Conservation (phyloP, 2,329 filamentous ascomycete genomes). For the Claviceps cyperi region DNA sequence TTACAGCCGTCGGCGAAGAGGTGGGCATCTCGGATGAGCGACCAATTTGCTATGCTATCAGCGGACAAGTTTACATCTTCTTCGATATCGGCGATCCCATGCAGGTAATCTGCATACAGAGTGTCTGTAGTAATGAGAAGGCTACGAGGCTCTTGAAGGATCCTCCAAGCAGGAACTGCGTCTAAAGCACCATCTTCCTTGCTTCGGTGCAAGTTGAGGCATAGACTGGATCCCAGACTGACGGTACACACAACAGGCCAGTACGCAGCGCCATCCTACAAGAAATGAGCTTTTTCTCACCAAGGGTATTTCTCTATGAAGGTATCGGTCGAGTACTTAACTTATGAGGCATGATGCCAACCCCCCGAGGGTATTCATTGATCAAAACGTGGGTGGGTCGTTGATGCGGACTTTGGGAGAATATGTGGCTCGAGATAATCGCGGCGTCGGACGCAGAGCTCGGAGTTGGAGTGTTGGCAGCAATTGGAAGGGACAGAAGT, state of each 20-base stretch:
- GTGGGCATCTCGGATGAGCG: conserved; percentile 38
- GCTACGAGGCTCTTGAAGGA: conserved; percentile 76
- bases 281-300: conserved; percentile 18
- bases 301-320: conserved; percentile 1
- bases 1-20: conserved; percentile 37
- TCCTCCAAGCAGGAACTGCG: conserved; percentile 33
- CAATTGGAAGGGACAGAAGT: conserved; percentile 34
- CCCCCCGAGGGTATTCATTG: conserved; percentile 76
- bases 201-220: conserved; percentile 61
- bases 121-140: conserved; percentile 56
- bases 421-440: conserved; percentile 26
- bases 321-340: conserved; percentile 18
- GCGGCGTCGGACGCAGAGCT: neutral
- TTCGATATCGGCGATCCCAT: conserved; percentile 55
- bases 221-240: conserved; percentile 63
- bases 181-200: conserved; percentile 45
- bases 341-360: conserved; percentile 97
- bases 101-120: conserved; percentile 57
- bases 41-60: conserved; percentile 58
- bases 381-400: conserved; percentile 82
- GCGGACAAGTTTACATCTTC: conserved; percentile 51
- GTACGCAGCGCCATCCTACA: conserved; percentile 68
- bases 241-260: conserved; percentile 81
- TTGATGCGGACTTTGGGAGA: conserved; percentile 53
- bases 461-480: conserved; percentile 7